phyloP scores from a whole-genome alignment of 2,329 filamentous ascomycete species.

The Verticillium albo-atrum region DNA sequence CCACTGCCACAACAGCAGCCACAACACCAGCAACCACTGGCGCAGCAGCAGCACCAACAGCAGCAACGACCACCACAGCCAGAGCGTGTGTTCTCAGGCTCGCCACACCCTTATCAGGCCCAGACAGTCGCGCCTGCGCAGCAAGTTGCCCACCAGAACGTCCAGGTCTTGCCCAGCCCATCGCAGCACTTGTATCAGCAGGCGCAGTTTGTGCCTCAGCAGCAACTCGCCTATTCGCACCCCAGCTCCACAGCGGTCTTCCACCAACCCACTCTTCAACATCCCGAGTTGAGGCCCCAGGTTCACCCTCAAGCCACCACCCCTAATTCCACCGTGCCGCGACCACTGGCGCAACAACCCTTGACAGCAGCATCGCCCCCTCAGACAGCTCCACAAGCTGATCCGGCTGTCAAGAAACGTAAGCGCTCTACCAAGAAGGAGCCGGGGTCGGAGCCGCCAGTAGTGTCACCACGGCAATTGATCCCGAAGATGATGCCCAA shows the following conservation, averaged over 20 bases:
- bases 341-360: background rate
- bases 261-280: constrained; percentile 6
- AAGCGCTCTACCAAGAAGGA: constrained; percentile 28
- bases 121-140: background rate
- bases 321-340: background rate
- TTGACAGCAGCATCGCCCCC: background rate
- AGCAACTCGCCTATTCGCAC: constrained; percentile 6
- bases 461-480: background rate
- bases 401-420: constrained; percentile 31
- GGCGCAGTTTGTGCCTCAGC: constrained; percentile 10
- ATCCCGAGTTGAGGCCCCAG: background rate
- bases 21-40: constrained; percentile 9
- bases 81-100: constrained; percentile 10
- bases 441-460: constrained; percentile 26
- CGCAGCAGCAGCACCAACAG: too few relatives aligned
- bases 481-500: background rate
- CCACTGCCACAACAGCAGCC: constrained; percentile 19
- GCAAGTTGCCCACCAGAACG: constrained; percentile 6
- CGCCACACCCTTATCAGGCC: constrained; percentile 9
- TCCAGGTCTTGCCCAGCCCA: background rate
- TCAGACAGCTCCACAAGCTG: constrained; percentile 4
- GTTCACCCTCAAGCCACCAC: background rate
- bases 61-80: constrained; percentile 11
- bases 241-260: background rate
- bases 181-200: constrained; percentile 4